Conservation (phyloP, 1,284 basidiomycete genomes). For the Grifola frondosa region DNA sequence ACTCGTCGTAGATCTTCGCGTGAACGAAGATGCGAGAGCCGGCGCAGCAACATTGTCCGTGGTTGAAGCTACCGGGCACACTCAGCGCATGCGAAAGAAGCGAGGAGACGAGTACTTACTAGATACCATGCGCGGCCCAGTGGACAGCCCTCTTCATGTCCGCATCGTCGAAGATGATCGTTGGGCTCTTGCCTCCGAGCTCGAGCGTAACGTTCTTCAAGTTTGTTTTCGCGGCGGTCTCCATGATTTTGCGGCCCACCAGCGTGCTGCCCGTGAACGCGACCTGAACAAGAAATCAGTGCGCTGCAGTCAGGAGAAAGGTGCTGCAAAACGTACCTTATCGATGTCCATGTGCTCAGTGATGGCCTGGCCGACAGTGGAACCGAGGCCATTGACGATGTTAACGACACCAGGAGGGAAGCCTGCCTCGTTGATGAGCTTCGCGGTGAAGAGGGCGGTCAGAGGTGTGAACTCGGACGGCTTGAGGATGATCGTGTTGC, state of each 20-base stretch:
- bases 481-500: constrained; percentile 84
- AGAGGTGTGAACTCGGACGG: constrained; percentile 91
- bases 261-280: constrained; percentile 79
- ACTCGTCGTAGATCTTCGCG: constrained; percentile 77
- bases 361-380: constrained; percentile 66
- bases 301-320: neutral
- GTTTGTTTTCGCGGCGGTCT: constrained; percentile 81
- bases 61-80: constrained; percentile 56
- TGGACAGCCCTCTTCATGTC: constrained; percentile 77
- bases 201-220: constrained; percentile 91
- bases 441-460: constrained; percentile 62
- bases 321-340: constrained; percentile 37
- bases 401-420: constrained; percentile 76
- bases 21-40: constrained; percentile 88
- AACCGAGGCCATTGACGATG: constrained; percentile 65
- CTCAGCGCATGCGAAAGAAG: constrained; percentile 1
- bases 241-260: constrained; percentile 84
- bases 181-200: constrained; percentile 90
- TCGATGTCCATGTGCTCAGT: constrained; percentile 63
- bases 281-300: constrained; percentile 29
- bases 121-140: constrained; percentile 83
- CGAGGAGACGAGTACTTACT: constrained; percentile 42
- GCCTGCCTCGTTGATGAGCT: constrained; percentile 53
- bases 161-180: constrained; percentile 72
- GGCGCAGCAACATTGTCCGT: constrained; percentile 85